phyloP scores from a whole-genome alignment of 176 grass and related monocot genomes.

The Zea mays region Zm-B73-REFERENCE-NAM-5.0 NC_050097.1:161917501-161918000 shows the following conservation, averaged over 20 bases:
- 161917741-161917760: neutral
- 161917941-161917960: no score
- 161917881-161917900: no score
- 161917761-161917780: no score
- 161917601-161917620: neutral
- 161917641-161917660: constrained; percentile 1
- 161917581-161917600: neutral
- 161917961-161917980: no score
- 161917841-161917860: no score
- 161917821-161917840: no score
- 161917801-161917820: no score
- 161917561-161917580: constrained; percentile 41
- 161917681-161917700: neutral
- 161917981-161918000: no score
- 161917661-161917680: neutral
- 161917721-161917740: neutral
- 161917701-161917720: neutral
- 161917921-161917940: no score
- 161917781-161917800: no score
- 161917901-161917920: no score
- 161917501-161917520: constrained; percentile 69
- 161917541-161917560: constrained; percentile 61
- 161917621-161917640: constrained; percentile 2
- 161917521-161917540: constrained; percentile 91
- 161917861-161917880: no score